These are phyloP conservation scores for Trichosporon inkin DNA, from an alignment of 1,284 basidiomycete species.

Conservation along the genomic window DNA sequence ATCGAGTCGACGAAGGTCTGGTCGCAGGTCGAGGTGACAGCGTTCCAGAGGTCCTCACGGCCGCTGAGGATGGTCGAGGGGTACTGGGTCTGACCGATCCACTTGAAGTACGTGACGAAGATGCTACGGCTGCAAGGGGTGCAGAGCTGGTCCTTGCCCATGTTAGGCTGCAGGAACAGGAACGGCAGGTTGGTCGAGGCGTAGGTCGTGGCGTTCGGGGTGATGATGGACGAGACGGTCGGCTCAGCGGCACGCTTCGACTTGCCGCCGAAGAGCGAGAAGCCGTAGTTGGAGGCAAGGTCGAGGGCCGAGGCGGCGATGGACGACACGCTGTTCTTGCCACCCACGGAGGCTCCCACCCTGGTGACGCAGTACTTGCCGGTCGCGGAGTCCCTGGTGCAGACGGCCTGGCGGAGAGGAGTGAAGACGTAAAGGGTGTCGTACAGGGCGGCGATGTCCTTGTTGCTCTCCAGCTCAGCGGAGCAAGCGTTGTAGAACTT, in stretches of 20 bases:
- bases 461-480: constrained; percentile 58
- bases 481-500: constrained; percentile 66
- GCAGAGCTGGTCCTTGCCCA: constrained; percentile 62
- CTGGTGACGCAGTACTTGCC: constrained; percentile 63
- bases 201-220: constrained; percentile 68
- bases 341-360: constrained; percentile 33
- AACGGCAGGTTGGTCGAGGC: constrained; percentile 64
- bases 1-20: constrained; percentile 44
- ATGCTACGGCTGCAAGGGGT: constrained; percentile 71
- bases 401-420: constrained; percentile 65
- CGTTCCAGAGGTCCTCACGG: constrained; percentile 64
- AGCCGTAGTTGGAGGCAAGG: constrained; percentile 17
- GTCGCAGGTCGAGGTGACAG: constrained; percentile 56
- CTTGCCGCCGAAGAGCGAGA: constrained; percentile 16
- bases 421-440: constrained; percentile 69
- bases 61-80: constrained; percentile 63
- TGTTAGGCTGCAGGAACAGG: constrained; percentile 64
- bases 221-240: constrained; percentile 44
- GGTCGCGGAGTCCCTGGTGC: constrained; percentile 63
- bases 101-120: constrained; percentile 68
- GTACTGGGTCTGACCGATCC: constrained; percentile 66
- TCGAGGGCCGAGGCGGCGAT: constrained; percentile 24
- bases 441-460: constrained; percentile 61
- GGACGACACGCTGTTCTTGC: constrained; percentile 22
- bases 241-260: constrained; percentile 19